These are phyloP conservation scores for Petasospora fabianii DNA, from an alignment of 1,139 yeast species.

Conservation along the genomic window DNA sequence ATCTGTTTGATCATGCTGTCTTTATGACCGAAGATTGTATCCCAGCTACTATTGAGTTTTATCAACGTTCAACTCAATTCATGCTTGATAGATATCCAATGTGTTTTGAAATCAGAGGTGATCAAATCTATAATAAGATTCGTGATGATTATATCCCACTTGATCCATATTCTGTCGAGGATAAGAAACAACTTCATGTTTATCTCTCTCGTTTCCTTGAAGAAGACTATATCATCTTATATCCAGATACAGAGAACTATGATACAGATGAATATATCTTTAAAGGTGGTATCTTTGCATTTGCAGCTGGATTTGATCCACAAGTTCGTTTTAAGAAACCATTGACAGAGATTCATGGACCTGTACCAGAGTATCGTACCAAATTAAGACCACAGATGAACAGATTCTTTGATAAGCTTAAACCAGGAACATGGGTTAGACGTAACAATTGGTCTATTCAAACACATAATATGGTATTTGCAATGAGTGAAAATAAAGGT, in stretches of 20 bases:
- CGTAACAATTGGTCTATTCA: slow-evolving; percentile 75
- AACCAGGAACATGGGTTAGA: slow-evolving; percentile 59
- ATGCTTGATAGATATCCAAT: slow-evolving; percentile 58
- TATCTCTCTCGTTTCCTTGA: slow-evolving; percentile 49
- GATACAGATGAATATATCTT: slow-evolving; percentile 56
- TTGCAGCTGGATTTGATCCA: slow-evolving; percentile 78
- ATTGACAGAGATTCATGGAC: slow-evolving; percentile 55
- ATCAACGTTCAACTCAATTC: slow-evolving; percentile 44
- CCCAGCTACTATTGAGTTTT: slow-evolving; percentile 55
- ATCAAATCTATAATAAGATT: slow-evolving; percentile 40
- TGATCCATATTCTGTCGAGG: slow-evolving; percentile 19
- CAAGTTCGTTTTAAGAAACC: slow-evolving; percentile 50
- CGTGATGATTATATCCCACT: slow-evolving; percentile 39
- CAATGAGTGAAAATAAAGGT: slow-evolving; percentile 44
- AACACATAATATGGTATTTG: slow-evolving; percentile 58
- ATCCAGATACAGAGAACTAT: slow-evolving; percentile 45
- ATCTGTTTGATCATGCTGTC: slow-evolving; percentile 16
- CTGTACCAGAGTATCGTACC: slow-evolving; percentile 68
- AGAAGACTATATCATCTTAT: slow-evolving; percentile 62
- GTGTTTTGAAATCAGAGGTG: slow-evolving; percentile 39
- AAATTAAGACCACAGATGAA: slow-evolving; percentile 72
- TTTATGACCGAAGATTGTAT: slow-evolving; percentile 31
- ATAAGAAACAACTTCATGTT: slow-evolving; percentile 36
- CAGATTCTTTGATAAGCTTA: slow-evolving; percentile 62
- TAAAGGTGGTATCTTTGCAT: slow-evolving; percentile 62